A percentile compares a stretch with the other conserved stretches of the same genome.
phyloP scores from a whole-genome alignment of 2,329 filamentous ascomycete species.

The Curvularia sp. region DNA sequence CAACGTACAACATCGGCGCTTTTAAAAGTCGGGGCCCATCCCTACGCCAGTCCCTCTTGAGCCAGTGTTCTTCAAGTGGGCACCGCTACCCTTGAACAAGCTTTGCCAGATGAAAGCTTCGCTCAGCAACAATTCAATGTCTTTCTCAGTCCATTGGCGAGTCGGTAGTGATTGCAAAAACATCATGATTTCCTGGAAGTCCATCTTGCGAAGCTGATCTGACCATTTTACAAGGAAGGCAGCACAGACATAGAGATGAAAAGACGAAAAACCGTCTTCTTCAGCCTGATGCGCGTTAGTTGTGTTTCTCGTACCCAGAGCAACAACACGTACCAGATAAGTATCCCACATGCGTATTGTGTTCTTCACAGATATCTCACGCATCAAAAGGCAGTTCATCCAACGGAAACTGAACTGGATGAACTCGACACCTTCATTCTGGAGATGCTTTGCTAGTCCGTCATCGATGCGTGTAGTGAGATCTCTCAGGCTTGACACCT shows the following conservation, averaged over 20 bases:
- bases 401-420: constrained; percentile 99
- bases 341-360: constrained; percentile 99
- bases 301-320: neutral
- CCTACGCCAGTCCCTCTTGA: constrained; percentile 46
- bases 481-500: constrained; percentile 87
- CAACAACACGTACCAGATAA: constrained; percentile 75
- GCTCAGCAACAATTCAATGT: constrained; percentile 92
- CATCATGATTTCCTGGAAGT: constrained; percentile 99
- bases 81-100: constrained; percentile 91
- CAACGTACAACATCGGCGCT: constrained; percentile 20
- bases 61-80: constrained; percentile 69
- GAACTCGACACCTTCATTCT: constrained; percentile 92
- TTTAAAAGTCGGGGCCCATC: constrained; percentile 49
- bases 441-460: constrained; percentile 83
- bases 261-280: constrained; percentile 97
- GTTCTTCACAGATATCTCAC: constrained; percentile 94
- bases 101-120: constrained; percentile 99
- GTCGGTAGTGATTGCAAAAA: constrained; percentile 95
- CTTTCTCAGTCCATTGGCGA: constrained; percentile 94
- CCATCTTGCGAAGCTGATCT: constrained; percentile 92
- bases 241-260: constrained; percentile 97
- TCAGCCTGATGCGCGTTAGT: constrained; percentile 71
- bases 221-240: constrained; percentile 99
- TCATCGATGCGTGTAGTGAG: constrained; percentile 89
- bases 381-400: constrained; percentile 99